phyloP scores from a whole-genome alignment of 2,329 filamentous ascomycete genomes.

The Fusarium anguioides region DNA sequence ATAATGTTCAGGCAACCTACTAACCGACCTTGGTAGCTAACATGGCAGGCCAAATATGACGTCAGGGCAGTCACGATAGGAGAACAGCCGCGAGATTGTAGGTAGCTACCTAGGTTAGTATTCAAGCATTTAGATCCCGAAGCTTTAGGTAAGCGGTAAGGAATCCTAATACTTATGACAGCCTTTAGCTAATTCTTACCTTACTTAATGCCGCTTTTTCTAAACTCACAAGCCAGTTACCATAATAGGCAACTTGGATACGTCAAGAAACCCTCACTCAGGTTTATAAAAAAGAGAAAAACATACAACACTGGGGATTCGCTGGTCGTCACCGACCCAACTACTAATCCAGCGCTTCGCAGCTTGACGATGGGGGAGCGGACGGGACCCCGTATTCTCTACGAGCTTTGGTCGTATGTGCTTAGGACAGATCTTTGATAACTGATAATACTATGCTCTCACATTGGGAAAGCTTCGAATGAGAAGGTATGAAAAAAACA shows the following conservation, averaged over 20 bases:
- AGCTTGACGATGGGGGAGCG: conserved; percentile 18
- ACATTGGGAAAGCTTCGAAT: background rate
- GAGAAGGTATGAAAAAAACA: background rate
- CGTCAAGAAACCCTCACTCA: background rate
- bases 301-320: conserved; percentile 29
- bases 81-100: too few species aligned
- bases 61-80: conserved; percentile 3
- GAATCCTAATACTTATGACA: too few species aligned
- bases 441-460: background rate
- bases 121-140: too few species aligned
- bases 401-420: conserved; percentile 26
- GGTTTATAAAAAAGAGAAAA: background rate
- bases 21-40: conserved; percentile 3
- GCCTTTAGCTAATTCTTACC: too few species aligned
- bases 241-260: background rate
- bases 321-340: conserved; percentile 23
- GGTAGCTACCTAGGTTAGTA: too few species aligned
- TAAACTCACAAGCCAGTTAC: background rate
- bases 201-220: too few species aligned
- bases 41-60: conserved; percentile 11
- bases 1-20: conserved; percentile 5
- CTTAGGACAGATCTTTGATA: background rate
- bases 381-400: conserved; percentile 13
- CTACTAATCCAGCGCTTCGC: conserved; percentile 23
- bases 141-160: too few species aligned